Evolutionary conservation across 441 rosid genomes (phyloP).

Genomic region (Brassica hybrid): DNA sequence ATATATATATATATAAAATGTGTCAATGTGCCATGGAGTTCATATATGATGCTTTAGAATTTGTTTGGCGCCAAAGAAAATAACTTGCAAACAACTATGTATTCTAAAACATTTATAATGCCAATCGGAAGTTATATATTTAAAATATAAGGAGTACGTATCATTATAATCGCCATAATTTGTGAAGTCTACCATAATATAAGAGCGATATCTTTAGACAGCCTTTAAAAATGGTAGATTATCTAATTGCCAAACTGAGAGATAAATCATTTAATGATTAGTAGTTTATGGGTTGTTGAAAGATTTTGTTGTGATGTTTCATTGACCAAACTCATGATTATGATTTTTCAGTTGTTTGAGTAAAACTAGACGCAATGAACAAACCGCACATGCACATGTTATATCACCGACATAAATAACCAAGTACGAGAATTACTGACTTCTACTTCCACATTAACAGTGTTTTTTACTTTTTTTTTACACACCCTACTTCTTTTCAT

Average conservation of each 20-base stretch:
- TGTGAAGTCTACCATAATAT: not conserved
- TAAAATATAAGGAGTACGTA: not conserved
- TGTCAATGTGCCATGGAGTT: not conserved
- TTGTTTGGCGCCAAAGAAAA: conserved; percentile 4
- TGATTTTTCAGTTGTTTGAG: conserved; percentile 39
- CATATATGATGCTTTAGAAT: not conserved
- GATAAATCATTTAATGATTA: conserved; percentile 24
- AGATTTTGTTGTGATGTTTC: conserved; percentile 38
- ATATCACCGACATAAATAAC: conserved; percentile 36
- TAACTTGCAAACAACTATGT: not conserved
- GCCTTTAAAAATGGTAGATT: no score
- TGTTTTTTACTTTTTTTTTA: not conserved
- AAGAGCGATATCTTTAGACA: not conserved
- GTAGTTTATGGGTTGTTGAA: conserved; percentile 31
- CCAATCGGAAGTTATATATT: not conserved
- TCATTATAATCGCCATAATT: not conserved
- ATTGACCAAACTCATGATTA: conserved; percentile 40
- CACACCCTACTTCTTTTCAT: not conserved
- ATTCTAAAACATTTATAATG: not conserved
- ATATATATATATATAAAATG: not conserved
- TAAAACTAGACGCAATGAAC: conserved; percentile 43
- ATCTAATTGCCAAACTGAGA: conserved; percentile 8
- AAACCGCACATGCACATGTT: conserved; percentile 45
- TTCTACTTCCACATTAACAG: conserved; percentile 38
- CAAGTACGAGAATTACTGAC: conserved; percentile 39